Percentiles rank a stretch among this genome's conserved stretches.
Conservation (phyloP, 768 basidiomycete species). For the Cystofilobasidium macerans region DNA sequence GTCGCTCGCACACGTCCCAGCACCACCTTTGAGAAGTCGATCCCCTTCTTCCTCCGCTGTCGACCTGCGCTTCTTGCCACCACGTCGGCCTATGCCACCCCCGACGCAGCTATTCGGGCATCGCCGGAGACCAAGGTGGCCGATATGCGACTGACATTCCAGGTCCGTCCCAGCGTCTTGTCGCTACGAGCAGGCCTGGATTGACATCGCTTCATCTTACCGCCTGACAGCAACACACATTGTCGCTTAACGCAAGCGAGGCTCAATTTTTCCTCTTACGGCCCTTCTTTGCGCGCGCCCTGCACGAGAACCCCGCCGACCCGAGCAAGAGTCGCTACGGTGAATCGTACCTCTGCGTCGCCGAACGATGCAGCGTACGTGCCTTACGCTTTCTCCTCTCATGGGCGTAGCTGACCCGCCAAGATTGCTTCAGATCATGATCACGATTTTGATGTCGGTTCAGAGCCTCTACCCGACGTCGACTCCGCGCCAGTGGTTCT, state of each 20-base stretch:
- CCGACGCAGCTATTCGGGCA: background rate
- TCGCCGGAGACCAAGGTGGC: background rate
- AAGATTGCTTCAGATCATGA: conserved; percentile 10
- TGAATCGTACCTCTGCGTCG: conserved; percentile 20
- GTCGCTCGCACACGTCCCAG: background rate
- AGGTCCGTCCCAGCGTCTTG: background rate
- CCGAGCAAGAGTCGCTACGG: conserved; percentile 20
- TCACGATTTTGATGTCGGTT: conserved; percentile 11
- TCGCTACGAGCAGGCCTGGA: too few species aligned
- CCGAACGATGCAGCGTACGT: conserved; percentile 20
- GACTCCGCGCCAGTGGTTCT: conserved; percentile 21
- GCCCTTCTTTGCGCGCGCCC: conserved; percentile 20
- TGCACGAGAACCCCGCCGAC: conserved; percentile 17
- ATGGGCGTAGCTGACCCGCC: background rate
- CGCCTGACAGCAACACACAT: conserved; percentile 14
- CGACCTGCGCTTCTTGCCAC: background rate
- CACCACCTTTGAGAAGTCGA: conserved; percentile 15
- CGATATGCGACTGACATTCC: conserved; percentile 15
- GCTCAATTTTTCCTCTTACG: conserved; percentile 16
- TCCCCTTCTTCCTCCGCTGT: conserved; percentile 10
- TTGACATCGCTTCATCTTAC: background rate
- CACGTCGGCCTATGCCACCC: background rate
- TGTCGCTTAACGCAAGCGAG: conserved; percentile 17
- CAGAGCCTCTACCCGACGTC: conserved; percentile 7
- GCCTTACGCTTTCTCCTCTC: background rate